Evolutionary conservation across 306 rosid genomes (phyloP), one percentile per base, ranked within the genome.

Genomic region (Vicia sativa): DNA sequence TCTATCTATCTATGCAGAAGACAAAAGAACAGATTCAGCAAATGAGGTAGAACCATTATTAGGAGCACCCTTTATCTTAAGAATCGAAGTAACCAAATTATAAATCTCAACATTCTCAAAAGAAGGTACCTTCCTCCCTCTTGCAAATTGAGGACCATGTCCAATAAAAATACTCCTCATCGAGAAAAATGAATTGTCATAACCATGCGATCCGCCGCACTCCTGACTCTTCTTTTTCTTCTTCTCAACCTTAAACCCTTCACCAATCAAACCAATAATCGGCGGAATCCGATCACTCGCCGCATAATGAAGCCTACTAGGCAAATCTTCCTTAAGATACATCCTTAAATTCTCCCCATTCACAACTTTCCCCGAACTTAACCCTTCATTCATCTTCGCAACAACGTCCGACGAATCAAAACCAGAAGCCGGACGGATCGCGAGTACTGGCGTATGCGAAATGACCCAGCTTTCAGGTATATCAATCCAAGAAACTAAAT

Each of bases 121-220:
- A 28, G 97, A 90, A 1, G 95, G 95, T 61, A 95, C 78, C 82
- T 95, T 95, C 74, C 80, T 74, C 66, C 99, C 97, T 39, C 87
- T 81, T 5, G 87, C 90, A 83, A 95, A 95, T 70, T 56, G 90
- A 75, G 99, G 99, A 77, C 99, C 99, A 31, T 95, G 99, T 21
- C 88, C 99, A 41, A 95, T 68, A 71, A 95, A 95, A 52, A 95
- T 95, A 28, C 79, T 75, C 79, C 99, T 90, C 99, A 95, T 95
- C 67, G 99, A 95, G 78, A 95, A 95, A 14, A 95, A 11, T 4
- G 87, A 82, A 77, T 95, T 95, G 71, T 95, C 99, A 70, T 95
- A 95, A 41, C 99, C 99, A 57, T 95, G 99, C 0, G 97, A 80
- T 12, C 99, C 99, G 1, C 99, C 99, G 39, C 99, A 95, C 70